Percentiles rank a stretch among this genome's conserved stretches.
These are phyloP conservation scores for Colletotrichum graminicola DNA, from an alignment of 2,329 filamentous ascomycete species.

Conservation along the genomic window DNA sequence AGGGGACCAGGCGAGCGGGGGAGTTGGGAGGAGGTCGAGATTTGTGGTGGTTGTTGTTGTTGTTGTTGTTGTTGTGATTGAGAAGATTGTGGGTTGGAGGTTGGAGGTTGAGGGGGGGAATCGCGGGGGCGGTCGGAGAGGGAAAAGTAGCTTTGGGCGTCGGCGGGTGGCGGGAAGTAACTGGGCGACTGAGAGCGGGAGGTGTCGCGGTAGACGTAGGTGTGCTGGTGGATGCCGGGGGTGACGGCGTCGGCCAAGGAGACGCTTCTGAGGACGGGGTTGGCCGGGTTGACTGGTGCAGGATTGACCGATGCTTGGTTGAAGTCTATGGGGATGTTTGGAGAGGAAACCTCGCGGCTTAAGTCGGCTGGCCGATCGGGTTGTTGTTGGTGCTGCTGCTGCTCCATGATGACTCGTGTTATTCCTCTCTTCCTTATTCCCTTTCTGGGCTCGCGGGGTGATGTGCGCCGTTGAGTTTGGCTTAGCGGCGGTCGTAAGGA, in stretches of 20 bases:
- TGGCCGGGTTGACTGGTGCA: constrained; percentile 38
- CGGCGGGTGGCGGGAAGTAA: constrained; percentile 44
- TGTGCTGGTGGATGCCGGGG: constrained; percentile 47
- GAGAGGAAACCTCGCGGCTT: constrained; percentile 13
- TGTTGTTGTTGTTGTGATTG: neutral
- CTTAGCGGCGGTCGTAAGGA: constrained; percentile 26
- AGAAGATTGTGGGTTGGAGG: constrained; percentile 8
- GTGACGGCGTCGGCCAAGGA: constrained; percentile 47
- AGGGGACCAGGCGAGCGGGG: constrained; percentile 28
- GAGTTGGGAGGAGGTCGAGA: constrained; percentile 35
- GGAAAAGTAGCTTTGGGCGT: constrained; percentile 45
- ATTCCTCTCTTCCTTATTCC: neutral
- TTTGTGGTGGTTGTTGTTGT: constrained; percentile 1
- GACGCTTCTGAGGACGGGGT: constrained; percentile 38
- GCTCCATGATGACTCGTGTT: constrained; percentile 38
- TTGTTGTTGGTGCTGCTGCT: neutral
- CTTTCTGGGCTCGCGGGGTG: neutral
- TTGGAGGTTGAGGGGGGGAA: neutral
- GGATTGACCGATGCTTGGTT: constrained; percentile 19
- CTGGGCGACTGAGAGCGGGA: constrained; percentile 40
- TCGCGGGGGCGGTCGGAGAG: constrained; percentile 34
- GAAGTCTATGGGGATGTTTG: constrained; percentile 3
- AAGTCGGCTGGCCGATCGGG: constrained; percentile 7
- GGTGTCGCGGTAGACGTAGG: constrained; percentile 42
- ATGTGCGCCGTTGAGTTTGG: constrained; percentile 11